Base-by-base conservation (phyloP, 306 rosid species). In the Potentilla sterilis region DNA sequence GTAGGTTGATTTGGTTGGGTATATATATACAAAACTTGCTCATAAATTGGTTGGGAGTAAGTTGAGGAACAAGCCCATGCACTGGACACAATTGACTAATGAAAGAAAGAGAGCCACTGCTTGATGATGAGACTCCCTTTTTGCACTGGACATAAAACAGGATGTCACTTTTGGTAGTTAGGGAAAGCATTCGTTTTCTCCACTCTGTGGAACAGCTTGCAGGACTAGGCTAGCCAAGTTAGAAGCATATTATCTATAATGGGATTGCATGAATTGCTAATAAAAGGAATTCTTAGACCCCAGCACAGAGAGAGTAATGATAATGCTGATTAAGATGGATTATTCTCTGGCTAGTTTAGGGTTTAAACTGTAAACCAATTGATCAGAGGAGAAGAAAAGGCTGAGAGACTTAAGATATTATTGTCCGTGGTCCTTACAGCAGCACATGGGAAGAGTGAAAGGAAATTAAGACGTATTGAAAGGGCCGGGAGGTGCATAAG, bases 361-460 rank as follows among this genome's bases (percentile, higher is more conserved):
- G 18, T 14, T 61, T 16, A 4, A 61, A 57, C 11, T 22, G 28
- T 28, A 28, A 28, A 61, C 37, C 18, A 28, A 8, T 12, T 12
- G 40, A 61, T 54, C 13, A 54, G 61, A 51, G 16, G 32, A 61
- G 65, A 24, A 24, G 65, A 59, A 65, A 12, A 48, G 65, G 18
- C 57, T 76, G 40, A 80, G 71, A 75, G 81, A 57, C 54, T 49
- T 42, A 18, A 10, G 6, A 4, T 22, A 57, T 4, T 62, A 10
- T 37, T 37, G 40, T 3, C 9, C 5, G 93, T 92, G 96, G 93
- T 81, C 97, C 96, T 80, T 19, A 61, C 11, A n/a, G 48, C 32
- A 69, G 85, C 88, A 90, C 89, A 65, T 90, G 93, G 89, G 84
- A 65, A 79, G 88, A 74, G 12, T 38, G 40, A 75, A 15, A 47